phyloP scores from a whole-genome alignment of 495 filamentous ascomycete genomes.

The Glarea lozoyensis region DNA sequence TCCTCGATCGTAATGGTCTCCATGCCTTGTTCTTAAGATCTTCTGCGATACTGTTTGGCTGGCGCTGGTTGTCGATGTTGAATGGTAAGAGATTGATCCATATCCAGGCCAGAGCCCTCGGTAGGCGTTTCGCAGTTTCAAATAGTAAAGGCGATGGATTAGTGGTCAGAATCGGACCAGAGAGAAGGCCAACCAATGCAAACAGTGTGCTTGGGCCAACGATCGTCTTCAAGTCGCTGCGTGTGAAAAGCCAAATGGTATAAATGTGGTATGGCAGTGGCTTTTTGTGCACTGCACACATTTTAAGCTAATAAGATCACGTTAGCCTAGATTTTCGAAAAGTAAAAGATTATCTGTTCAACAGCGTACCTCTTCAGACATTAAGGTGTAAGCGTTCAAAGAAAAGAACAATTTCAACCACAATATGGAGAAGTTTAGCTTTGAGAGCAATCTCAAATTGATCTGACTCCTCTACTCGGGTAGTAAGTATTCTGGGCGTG shows the following conservation, averaged over 20 bases:
- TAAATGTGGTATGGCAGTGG: not conserved
- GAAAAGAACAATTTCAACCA: not conserved
- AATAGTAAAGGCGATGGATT: conserved; percentile 14
- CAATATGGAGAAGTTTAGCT: too few species aligned
- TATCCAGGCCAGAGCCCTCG: conserved; percentile 3
- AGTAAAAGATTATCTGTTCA: not conserved
- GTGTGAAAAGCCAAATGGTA: conserved; percentile 28
- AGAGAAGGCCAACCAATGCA: conserved; percentile 25
- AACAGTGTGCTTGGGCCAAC: conserved; percentile 24
- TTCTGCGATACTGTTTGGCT: conserved; percentile 31
- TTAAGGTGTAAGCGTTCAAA: not conserved
- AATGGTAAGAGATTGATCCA: conserved; percentile 30
- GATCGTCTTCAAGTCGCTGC: conserved; percentile 33
- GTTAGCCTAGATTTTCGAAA: not conserved
- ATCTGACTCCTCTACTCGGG: too few species aligned
- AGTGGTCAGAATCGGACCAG: conserved; percentile 12
- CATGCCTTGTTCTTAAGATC: conserved; percentile 49
- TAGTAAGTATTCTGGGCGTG: too few species aligned
- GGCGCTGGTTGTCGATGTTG: conserved; percentile 39
- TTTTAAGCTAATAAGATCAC: not conserved
- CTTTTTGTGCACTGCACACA: not conserved
- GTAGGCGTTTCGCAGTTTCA: conserved; percentile 16
- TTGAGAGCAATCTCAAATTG: too few species aligned
- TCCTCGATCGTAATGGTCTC: conserved; percentile 38
- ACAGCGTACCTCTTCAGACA: not conserved